These are phyloP conservation scores for Mucor irregularis DNA, from an alignment of 371 early-diverging fungal species.

Conservation along the genomic window DNA sequence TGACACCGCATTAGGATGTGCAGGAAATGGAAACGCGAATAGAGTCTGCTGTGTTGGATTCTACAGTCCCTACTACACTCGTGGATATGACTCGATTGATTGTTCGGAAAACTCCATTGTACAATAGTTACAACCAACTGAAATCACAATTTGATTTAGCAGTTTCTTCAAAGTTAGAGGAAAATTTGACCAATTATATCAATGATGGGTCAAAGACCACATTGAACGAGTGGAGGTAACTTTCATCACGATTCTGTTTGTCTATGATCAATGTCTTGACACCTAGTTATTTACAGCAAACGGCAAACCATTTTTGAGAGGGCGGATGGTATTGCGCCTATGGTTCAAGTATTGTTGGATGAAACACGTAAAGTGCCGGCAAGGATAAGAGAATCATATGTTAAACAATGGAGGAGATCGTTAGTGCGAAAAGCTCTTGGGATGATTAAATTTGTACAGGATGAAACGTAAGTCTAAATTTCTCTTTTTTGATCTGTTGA, in stretches of 20 bases:
- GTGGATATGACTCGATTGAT: slow-evolving; percentile 51
- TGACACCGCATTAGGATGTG: slow-evolving; percentile 23
- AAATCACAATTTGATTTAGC: slow-evolving; percentile 37
- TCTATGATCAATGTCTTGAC: not conserved
- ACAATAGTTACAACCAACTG: slow-evolving; percentile 36
- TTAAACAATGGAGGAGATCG: slow-evolving; percentile 56
- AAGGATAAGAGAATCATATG: slow-evolving; percentile 55
- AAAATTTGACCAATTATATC: slow-evolving; percentile 17
- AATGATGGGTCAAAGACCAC: not conserved
- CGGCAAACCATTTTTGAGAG: slow-evolving; percentile 40
- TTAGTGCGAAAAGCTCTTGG: slow-evolving; percentile 47
- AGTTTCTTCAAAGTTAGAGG: slow-evolving; percentile 26
- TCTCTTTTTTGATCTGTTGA: not conserved
- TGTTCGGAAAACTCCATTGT: slow-evolving; percentile 57
- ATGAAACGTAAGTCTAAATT: slow-evolving; percentile 43
- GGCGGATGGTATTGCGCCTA: slow-evolving; percentile 49
- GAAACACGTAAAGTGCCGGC: slow-evolving; percentile 48
- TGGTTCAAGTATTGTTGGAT: slow-evolving; percentile 52
- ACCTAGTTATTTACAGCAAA: slow-evolving; percentile 10
- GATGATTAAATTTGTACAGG: slow-evolving; percentile 53
- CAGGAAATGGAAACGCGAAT: slow-evolving; percentile 34
- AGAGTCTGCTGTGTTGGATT: slow-evolving; percentile 50
- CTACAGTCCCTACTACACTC: slow-evolving; percentile 55
- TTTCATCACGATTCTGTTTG: too few relatives aligned
- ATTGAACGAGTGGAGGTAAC: slow-evolving; percentile 36